Conservation (phyloP, 2,329 filamentous ascomycete species). For the Pleoardoris graminearum region DNA sequence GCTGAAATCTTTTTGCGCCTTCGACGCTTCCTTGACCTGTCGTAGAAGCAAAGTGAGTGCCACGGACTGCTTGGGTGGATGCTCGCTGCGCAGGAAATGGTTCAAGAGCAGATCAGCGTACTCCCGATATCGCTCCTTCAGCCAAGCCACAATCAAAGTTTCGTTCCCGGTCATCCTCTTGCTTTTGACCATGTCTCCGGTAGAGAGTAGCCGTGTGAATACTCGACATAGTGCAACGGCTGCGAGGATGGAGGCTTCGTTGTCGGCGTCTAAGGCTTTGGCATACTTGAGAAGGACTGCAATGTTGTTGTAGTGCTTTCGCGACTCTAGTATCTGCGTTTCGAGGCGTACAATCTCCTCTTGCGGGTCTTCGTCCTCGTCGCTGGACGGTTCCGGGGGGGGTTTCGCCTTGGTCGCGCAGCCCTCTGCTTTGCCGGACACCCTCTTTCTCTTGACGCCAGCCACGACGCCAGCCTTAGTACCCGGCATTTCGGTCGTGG, state of each 20-base stretch:
- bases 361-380: constrained; percentile 54
- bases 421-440: constrained; percentile 36
- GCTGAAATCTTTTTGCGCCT: constrained; percentile 53
- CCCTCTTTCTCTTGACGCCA: constrained; percentile 51
- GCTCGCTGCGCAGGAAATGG: constrained; percentile 61
- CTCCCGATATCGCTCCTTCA: constrained; percentile 73
- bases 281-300: constrained; percentile 66
- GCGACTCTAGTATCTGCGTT: constrained; percentile 79
- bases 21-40: constrained; percentile 73
- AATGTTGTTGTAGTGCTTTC: constrained; percentile 92
- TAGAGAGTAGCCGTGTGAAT: constrained; percentile 78
- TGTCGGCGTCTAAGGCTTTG: constrained; percentile 53
- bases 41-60: constrained; percentile 81
- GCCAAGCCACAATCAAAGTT: constrained; percentile 72
- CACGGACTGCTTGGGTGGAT: constrained; percentile 66
- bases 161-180: constrained; percentile 73
- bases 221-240: constrained; percentile 82
- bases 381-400: constrained; percentile 34
- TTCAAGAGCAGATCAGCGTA: constrained; percentile 66
- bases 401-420: constrained; percentile 46
- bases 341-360: constrained; percentile 75
- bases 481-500: constrained; percentile 41
- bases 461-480: constrained; percentile 28
- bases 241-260: constrained; percentile 66
- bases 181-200: constrained; percentile 69